Conservation (phyloP, 2,329 filamentous ascomycete species). For the Sarocladium oryzae region DNA sequence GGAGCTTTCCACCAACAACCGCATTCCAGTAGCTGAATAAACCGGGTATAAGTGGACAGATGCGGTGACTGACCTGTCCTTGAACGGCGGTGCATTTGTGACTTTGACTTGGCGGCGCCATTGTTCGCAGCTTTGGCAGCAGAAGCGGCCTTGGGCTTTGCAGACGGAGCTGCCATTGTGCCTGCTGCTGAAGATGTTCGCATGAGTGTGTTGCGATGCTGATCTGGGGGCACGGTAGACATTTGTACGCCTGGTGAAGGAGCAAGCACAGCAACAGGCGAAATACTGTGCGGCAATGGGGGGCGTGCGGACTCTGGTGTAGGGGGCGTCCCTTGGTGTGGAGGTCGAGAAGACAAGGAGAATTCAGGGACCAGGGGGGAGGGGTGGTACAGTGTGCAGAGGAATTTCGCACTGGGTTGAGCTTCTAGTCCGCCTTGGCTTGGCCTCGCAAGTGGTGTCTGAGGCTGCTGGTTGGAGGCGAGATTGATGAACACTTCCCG, state of each 20-base stretch:
- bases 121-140: conserved; percentile 27
- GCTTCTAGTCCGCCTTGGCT: background rate
- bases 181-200: conserved; percentile 38
- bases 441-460: background rate
- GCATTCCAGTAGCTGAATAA: background rate
- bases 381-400: conserved; percentile 12
- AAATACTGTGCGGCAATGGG: conserved; percentile 9
- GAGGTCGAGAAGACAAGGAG: background rate
- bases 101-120: conserved; percentile 54
- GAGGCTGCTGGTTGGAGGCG: conserved; percentile 3
- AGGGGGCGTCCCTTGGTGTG: conserved; percentile 4
- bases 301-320: conserved; percentile 2
- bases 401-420: conserved; percentile 10
- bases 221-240: conserved; percentile 59
- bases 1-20: background rate
- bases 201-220: conserved; percentile 39
- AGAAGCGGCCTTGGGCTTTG: conserved; percentile 50
- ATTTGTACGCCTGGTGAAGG: conserved; percentile 37
- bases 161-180: conserved; percentile 56
- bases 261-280: conserved; percentile 1
- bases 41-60: conserved; percentile 1
- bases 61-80: conserved; percentile 71
- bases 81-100: conserved; percentile 89
- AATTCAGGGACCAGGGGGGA: conserved; percentile 9
- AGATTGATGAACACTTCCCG: background rate